Conservation (phyloP, 805 yeast genomes). For the Tanozyma kutaoensis region DNA sequence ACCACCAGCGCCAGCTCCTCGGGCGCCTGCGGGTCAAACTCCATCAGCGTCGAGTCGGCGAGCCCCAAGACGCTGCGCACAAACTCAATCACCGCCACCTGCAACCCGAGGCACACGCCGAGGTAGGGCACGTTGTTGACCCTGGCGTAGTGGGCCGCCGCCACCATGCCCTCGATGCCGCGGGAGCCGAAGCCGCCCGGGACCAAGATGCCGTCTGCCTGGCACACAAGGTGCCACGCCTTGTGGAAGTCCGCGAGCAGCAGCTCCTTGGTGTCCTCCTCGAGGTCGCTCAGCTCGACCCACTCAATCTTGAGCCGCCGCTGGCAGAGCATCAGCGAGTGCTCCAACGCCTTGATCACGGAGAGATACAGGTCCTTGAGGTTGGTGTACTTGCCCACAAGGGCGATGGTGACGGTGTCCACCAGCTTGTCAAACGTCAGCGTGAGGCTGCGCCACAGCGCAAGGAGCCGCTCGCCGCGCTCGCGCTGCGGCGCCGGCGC, state of each 20-base stretch:
- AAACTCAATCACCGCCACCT: slow-evolving; percentile 91
- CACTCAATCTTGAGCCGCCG: slow-evolving; percentile 80
- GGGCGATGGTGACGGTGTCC: slow-evolving; percentile 85
- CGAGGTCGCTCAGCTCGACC: slow-evolving; percentile 93
- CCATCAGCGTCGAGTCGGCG: slow-evolving; percentile 64
- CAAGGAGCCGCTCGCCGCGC: slow-evolving; percentile 60
- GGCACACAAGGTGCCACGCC: slow-evolving; percentile 89
- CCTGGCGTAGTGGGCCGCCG: slow-evolving; percentile 98
- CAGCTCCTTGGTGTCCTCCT: slow-evolving; percentile 47
- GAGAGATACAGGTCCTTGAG: slow-evolving; percentile 91
- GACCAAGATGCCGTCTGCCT: slow-evolving; percentile 92
- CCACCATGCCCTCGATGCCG: slow-evolving; percentile 97
- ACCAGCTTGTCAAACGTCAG: slow-evolving; percentile 67
- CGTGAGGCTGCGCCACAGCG: slow-evolving; percentile 73
- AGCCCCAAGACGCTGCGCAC: slow-evolving; percentile 68
- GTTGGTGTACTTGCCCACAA: slow-evolving; percentile 95
- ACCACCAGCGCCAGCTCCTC: slow-evolving; percentile 67
- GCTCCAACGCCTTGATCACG: slow-evolving; percentile 91
- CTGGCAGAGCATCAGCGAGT: slow-evolving; percentile 81
- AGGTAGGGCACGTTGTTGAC: slow-evolving; percentile 86
- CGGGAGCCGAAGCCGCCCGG: slow-evolving; percentile 98
- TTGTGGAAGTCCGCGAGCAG: slow-evolving; percentile 75
- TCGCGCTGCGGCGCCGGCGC: slow-evolving; percentile 36
- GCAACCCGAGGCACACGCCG: slow-evolving; percentile 96
- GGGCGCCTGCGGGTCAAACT: slow-evolving; percentile 52